These are phyloP conservation scores for Auriscalpium microsporum DNA, from an alignment of 768 basidiomycete species.

Conservation along the genomic window DNA sequence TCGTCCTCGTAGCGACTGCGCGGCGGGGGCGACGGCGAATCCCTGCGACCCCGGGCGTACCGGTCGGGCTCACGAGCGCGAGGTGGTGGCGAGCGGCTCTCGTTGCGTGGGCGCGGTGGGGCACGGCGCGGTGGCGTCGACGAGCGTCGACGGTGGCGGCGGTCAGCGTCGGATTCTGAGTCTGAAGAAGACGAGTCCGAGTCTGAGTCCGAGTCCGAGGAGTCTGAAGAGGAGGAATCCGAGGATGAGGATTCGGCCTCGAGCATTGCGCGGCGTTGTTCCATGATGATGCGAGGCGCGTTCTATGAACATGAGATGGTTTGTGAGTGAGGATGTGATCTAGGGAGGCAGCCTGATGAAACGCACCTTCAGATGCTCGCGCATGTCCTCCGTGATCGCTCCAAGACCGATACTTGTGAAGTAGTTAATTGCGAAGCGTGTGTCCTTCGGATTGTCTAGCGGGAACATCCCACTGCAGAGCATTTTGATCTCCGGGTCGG, in stretches of 20 bases:
- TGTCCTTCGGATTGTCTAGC: slow-evolving; percentile 92
- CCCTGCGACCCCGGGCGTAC: slow-evolving; percentile 6
- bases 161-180: slow-evolving; percentile 28
- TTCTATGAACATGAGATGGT: slow-evolving; percentile 42
- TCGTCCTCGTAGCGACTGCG: slow-evolving; percentile 3
- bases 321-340: not conserved
- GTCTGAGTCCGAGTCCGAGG: slow-evolving; percentile 33
- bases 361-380: slow-evolving; percentile 86
- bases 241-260: slow-evolving; percentile 49
- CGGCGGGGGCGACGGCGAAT: slow-evolving; percentile 9
- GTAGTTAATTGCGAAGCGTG: slow-evolving; percentile 94
- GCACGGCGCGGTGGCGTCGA: slow-evolving; percentile 25
- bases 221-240: slow-evolving; percentile 23
- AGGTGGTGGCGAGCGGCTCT: slow-evolving; percentile 9
- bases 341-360: not conserved
- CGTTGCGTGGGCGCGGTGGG: slow-evolving; percentile 7
- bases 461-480: slow-evolving; percentile 88
- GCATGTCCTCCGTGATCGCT: slow-evolving; percentile 88
- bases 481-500: slow-evolving; percentile 70
- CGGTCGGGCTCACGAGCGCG: slow-evolving; percentile 4
- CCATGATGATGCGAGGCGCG: slow-evolving; percentile 87
- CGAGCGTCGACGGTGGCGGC: slow-evolving; percentile 21
- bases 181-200: slow-evolving; percentile 21
- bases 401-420: slow-evolving; percentile 94
- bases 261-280: slow-evolving; percentile 83